Percentiles rank a stretch among this genome's conserved stretches.
Conservation (phyloP, 2,329 filamentous ascomycete genomes). For the Neodidymelliopsis sp. region DNA sequence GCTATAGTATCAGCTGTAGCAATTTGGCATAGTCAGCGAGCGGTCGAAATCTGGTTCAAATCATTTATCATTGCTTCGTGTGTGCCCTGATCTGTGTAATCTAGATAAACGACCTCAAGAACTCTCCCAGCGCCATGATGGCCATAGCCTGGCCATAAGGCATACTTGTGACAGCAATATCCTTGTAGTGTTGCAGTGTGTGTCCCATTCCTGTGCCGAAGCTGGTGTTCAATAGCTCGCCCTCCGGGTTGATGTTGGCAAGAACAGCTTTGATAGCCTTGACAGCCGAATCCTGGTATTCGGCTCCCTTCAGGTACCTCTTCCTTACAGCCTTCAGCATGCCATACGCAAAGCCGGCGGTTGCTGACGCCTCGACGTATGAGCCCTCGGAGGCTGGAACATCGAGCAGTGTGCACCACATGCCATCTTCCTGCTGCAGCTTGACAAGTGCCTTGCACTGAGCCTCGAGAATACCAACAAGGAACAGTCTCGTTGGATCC, state of each 20-base stretch:
- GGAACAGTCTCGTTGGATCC: conserved; percentile 68
- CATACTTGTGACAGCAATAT: conserved; percentile 80
- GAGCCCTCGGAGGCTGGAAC: conserved; percentile 70
- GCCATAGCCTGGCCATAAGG: conserved; percentile 87
- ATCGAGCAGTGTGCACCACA: conserved; percentile 80
- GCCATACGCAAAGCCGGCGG: conserved; percentile 81
- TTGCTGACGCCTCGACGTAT: conserved; percentile 79
- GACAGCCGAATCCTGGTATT: conserved; percentile 68
- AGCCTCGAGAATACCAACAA: conserved; percentile 70
- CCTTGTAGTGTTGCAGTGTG: conserved; percentile 76
- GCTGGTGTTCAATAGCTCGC: conserved; percentile 76
- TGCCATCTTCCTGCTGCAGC: conserved; percentile 67
- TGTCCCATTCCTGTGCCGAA: conserved; percentile 83
- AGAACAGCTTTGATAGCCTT: conserved; percentile 73
- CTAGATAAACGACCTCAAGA: conserved; percentile 66
- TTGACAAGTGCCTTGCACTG: conserved; percentile 71
- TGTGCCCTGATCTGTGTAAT: background rate
- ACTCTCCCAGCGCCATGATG: conserved; percentile 81
- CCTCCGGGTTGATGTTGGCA: conserved; percentile 68
- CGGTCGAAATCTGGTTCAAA: too few species aligned
- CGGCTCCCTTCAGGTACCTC: conserved; percentile 67
- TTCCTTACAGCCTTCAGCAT: conserved; percentile 77
- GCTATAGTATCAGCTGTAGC: too few species aligned
- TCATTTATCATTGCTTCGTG: conserved; percentile 1
- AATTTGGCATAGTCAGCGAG: too few species aligned